phyloP scores from a whole-genome alignment of 805 yeast genomes.

The Deakozyma indianensis region DNA sequence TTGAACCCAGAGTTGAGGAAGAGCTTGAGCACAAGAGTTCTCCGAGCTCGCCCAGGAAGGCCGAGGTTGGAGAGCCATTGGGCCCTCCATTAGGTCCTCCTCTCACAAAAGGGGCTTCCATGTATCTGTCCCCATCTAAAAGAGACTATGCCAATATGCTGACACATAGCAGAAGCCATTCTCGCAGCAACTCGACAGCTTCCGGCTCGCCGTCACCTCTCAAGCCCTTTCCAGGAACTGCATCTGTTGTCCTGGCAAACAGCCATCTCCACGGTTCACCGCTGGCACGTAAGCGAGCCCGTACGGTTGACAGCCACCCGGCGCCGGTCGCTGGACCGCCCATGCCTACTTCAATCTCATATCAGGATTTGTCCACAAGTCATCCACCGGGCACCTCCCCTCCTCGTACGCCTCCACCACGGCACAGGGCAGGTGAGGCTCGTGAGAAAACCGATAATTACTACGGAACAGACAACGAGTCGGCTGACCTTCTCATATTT shows the following conservation, averaged over 20 bases:
- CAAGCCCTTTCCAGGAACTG: neutral
- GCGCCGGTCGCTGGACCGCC: neutral
- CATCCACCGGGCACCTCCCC: conserved; percentile 1
- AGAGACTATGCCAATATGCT: neutral
- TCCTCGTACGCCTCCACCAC: conserved; percentile 18
- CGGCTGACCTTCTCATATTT: conserved; percentile 69
- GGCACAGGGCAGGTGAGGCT: neutral
- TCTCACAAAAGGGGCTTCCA: neutral
- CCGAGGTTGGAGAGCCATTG: conserved; percentile 1
- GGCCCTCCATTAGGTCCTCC: neutral
- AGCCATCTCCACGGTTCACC: neutral
- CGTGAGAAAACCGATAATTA: conserved; percentile 1
- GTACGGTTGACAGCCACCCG: conserved; percentile 1
- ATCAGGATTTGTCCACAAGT: neutral
- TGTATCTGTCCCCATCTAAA: conserved; percentile 1
- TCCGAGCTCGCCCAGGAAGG: neutral
- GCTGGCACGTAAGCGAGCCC: conserved; percentile 1
- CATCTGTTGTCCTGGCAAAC: neutral
- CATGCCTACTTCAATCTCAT: neutral
- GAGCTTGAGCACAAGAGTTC: conserved; percentile 4
- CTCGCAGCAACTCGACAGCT: neutral
- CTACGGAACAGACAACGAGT: conserved; percentile 29
- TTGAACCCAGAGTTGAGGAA: conserved; percentile 20
- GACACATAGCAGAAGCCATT: neutral
- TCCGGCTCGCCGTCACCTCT: conserved; percentile 1